Evolutionary conservation across 2,329 filamentous ascomycete species (phyloP).

Genomic region (Diaporthe ilicicola): DNA sequence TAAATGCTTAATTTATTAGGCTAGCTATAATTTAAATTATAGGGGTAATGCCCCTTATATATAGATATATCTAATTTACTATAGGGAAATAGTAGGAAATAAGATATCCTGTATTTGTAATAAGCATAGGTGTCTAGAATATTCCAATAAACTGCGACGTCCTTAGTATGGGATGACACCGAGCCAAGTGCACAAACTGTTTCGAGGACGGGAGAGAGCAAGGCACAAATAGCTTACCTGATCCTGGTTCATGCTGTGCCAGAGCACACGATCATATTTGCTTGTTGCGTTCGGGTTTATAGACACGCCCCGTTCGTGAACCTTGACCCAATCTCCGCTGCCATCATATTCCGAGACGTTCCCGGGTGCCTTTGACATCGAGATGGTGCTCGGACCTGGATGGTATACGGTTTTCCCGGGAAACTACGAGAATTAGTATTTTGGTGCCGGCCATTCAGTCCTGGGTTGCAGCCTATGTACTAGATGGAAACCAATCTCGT

Average conservation of each 20-base stretch:
- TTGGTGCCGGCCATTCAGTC: not conserved
- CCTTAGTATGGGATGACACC: not conserved
- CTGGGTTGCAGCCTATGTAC: not conserved
- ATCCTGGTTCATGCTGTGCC: not conserved
- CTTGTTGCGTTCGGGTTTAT: not conserved
- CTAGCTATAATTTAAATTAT: no score
- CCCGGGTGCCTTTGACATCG: not conserved
- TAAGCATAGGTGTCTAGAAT: no score
- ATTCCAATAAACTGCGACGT: no score
- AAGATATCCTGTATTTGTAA: no score
- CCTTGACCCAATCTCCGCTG: not conserved
- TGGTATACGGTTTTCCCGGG: not conserved
- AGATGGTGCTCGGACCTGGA: not conserved
- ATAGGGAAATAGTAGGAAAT: no score
- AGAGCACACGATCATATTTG: not conserved
- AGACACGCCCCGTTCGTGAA: not conserved
- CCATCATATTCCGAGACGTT: not conserved
- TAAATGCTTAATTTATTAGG: no score
- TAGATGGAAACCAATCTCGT: not conserved
- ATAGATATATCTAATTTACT: no score
- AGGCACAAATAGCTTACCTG: not conserved
- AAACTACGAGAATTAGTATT: not conserved
- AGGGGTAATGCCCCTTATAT: no score
- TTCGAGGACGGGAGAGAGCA: not conserved
- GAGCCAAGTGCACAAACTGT: no score